Base-by-base conservation (phyloP, 2,329 filamentous ascomycete species). In the Hymenoscyphus fraxineus region DNA sequence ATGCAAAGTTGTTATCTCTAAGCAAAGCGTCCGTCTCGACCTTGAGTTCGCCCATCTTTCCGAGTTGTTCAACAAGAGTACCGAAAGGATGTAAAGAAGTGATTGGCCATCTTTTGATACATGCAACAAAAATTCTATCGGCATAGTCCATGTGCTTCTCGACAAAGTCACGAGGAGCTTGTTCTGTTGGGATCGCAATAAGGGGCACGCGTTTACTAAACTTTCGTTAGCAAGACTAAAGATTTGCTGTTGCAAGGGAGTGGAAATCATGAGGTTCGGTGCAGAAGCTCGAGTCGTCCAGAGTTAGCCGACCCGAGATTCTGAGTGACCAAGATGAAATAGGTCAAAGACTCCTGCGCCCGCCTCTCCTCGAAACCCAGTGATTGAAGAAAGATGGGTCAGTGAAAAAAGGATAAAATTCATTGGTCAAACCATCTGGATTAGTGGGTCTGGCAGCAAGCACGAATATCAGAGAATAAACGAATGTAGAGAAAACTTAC, bases 41-140 rank as follows among this genome's bases (percentile, higher is more conserved):
- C 80, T 93, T 97, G 71, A 97, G 84, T 76, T 99, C 93, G 70
- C 95, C 95, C 91, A 98, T 98, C 76, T 92, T 92, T 67, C 95
- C 95, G 62, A 99, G 88, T 79, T 97, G 92, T 80, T 99, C 95
- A 62, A 98, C 93, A 58, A 99, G 87, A 9, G 95, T 99, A 76
- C 95, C 95, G 74, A 99, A 99, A 39, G 95, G 95, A 80, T 99
- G 95, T 63, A 99, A 87, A n/a, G 95, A 99, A 35, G 95, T 99
- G 74, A 99, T 99, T 68, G 95, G 95, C 95, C 95, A 99, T 75
- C 95, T 88, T 85, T 99, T 99, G 80, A 99, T 99, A 81, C 93
- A 97, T 58, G 95, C 95, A 71, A 99, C 95, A 71, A 99, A 99
- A 73, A 99, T 99, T 73, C 93, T 90, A 79, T 97, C 96, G 64